Conservation (phyloP, 2,329 filamentous ascomycete species). For the Rutstroemia sp. region DNA sequence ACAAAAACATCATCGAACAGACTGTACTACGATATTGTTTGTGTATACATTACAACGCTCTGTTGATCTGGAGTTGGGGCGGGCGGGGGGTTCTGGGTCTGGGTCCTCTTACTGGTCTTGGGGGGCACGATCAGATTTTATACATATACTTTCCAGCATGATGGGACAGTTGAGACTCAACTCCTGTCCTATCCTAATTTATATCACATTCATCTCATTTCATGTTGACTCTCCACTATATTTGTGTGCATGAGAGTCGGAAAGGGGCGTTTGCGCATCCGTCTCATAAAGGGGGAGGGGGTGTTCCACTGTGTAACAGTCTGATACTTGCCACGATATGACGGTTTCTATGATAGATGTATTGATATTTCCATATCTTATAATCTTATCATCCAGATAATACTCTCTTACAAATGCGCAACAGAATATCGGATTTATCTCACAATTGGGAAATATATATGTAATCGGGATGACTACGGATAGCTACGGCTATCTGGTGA, state of each 20-base stretch:
- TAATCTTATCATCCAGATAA: neutral
- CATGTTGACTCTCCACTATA: neutral
- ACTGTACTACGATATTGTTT: constrained; percentile 12
- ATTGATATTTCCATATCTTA: too few species aligned
- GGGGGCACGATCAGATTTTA: neutral
- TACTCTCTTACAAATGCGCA: too few species aligned
- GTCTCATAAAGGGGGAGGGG: neutral
- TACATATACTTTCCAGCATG: neutral
- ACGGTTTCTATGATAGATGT: too few species aligned
- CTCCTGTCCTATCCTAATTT: constrained; percentile 1
- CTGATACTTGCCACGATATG: too few species aligned
- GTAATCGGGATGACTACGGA: too few species aligned
- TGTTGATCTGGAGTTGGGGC: constrained; percentile 2
- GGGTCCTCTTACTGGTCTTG: neutral
- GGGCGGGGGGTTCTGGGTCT: too few species aligned
- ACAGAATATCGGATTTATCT: too few species aligned
- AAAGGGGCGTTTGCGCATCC: neutral
- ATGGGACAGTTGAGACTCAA: neutral
- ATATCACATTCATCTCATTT: neutral
- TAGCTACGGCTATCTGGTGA: neutral
- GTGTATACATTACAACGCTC: constrained; percentile 6
- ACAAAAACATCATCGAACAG: constrained; percentile 10
- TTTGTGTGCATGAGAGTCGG: neutral
- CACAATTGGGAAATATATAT: too few species aligned
- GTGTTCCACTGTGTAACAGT: neutral